Evolutionary conservation across 306 rosid genomes (phyloP).

Genomic region (Cucumis cinereus): DNA sequence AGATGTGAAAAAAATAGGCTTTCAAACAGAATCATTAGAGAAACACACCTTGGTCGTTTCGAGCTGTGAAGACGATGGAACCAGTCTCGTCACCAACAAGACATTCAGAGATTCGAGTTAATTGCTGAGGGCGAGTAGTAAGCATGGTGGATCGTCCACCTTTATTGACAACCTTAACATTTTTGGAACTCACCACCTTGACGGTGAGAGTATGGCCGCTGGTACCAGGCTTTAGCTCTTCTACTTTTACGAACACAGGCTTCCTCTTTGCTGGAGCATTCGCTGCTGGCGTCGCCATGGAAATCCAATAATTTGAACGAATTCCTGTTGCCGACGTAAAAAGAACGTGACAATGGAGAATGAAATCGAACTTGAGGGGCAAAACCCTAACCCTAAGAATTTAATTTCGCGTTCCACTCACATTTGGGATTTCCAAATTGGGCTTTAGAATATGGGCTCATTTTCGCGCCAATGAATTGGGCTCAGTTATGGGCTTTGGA

Average conservation of each 20-base stretch:
- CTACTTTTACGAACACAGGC: constrained; percentile 74
- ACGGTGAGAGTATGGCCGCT: constrained; percentile 74
- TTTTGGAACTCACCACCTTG: constrained; percentile 52
- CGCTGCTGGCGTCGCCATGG: constrained; percentile 13
- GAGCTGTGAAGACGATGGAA: constrained; percentile 67
- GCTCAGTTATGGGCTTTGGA: background rate
- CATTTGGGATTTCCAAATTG: background rate
- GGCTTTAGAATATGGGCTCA: background rate
- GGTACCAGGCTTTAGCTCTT: constrained; percentile 67
- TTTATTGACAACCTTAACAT: constrained; percentile 28
- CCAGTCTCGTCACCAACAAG: constrained; percentile 73
- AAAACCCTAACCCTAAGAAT: constrained; percentile 14
- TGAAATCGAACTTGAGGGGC: background rate
- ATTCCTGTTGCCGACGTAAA: background rate
- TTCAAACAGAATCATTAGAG: background rate
- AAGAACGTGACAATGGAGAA: background rate
- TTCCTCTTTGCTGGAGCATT: constrained; percentile 44
- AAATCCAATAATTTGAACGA: background rate
- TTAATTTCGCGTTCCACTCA: background rate
- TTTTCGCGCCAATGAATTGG: background rate
- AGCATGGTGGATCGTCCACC: constrained; percentile 41
- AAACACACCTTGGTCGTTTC: constrained; percentile 66
- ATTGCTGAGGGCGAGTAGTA: constrained; percentile 28
- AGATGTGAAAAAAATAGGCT: background rate
- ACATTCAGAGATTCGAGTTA: constrained; percentile 64